Evolutionary conservation across 257 asterid species (phyloP).

Genomic region (Penstemon barbatus): DNA sequence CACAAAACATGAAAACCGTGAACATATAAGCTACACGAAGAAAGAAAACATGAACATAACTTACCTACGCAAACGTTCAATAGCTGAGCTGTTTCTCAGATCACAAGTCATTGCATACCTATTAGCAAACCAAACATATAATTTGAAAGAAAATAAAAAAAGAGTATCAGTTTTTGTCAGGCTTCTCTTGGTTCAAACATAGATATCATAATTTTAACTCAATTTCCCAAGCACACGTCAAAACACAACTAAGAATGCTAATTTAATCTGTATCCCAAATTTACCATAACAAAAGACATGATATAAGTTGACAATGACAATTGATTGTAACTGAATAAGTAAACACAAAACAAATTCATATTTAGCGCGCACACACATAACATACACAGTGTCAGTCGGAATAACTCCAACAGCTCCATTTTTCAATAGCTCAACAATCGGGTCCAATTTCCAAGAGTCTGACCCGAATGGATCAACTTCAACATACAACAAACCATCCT

Average conservation of each 20-base stretch:
- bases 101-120: conserved; percentile 90
- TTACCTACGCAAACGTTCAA: conserved; percentile 81
- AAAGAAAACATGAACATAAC: conserved; percentile 19
- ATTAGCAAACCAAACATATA: not conserved
- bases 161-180: not conserved
- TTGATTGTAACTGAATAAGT: not conserved
- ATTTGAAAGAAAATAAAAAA: not conserved
- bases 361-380: not conserved
- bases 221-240: conserved; percentile 5
- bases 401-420: conserved; percentile 96
- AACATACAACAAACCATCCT: conserved; percentile 56
- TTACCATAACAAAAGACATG: not conserved
- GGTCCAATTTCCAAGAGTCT: conserved; percentile 88
- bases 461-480: conserved; percentile 79
- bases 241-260: not conserved
- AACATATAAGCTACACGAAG: conserved; percentile 3
- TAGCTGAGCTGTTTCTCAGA: conserved; percentile 62
- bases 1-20: conserved; percentile 1
- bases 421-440: conserved; percentile 71
- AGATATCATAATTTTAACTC: not conserved
- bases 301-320: not conserved
- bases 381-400: conserved; percentile 93
- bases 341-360: conserved; percentile 1
- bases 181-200: too few relatives aligned
- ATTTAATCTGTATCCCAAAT: not conserved